phyloP scores from a whole-genome alignment of 1,284 basidiomycete genomes.

The Puccinia novopanici region DNA sequence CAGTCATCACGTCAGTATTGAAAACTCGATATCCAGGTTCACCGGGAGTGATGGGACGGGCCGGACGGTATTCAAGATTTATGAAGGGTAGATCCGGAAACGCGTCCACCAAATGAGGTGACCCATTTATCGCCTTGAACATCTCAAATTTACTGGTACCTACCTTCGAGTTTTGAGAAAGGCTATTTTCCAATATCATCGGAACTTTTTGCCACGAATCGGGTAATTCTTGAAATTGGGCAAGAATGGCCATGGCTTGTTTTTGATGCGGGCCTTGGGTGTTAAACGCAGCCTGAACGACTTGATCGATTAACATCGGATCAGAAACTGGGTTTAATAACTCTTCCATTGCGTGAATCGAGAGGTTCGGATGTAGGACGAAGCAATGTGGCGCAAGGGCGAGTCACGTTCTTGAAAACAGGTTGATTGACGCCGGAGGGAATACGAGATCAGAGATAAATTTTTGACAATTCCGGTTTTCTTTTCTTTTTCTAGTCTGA shows the following conservation, averaged over 20 bases:
- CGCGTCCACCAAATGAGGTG: constrained; percentile 1
- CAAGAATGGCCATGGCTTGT: constrained; percentile 64
- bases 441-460: no score
- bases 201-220: constrained; percentile 98
- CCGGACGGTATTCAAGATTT: neutral
- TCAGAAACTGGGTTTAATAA: constrained; percentile 61
- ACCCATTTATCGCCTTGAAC: neutral
- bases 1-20: constrained; percentile 28
- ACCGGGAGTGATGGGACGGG: neutral
- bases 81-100: neutral
- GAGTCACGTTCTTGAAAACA: neutral
- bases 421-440: no score
- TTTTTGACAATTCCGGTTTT: no score
- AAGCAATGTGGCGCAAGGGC: neutral
- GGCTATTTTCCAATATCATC: constrained; percentile 82
- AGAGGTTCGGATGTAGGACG: neutral
- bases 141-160: neutral
- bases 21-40: neutral
- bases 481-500: no score
- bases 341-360: constrained; percentile 46
- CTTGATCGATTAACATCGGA: constrained; percentile 78
- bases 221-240: constrained; percentile 95
- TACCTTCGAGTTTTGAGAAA: constrained; percentile 88
- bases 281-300: constrained; percentile 76
- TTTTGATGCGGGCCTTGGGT: constrained; percentile 69